phyloP scores from a whole-genome alignment of 2,329 filamentous ascomycete species.

The Pseudocercospora fuligena region DNA sequence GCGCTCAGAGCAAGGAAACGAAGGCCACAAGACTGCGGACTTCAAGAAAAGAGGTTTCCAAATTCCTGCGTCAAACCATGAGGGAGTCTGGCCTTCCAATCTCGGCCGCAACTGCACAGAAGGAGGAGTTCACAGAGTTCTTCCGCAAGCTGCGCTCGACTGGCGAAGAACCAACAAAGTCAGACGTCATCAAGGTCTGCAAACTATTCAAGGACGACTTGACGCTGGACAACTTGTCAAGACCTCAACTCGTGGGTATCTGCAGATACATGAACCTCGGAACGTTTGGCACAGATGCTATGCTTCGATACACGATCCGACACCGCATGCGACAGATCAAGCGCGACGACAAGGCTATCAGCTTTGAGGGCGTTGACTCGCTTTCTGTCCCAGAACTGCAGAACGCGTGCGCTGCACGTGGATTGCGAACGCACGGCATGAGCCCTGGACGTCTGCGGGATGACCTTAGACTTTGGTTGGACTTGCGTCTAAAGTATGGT shows the following conservation, averaged over 20 bases:
- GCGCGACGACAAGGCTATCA: constrained; percentile 92
- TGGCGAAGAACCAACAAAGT: constrained; percentile 82
- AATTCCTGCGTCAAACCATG: constrained; percentile 84
- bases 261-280: constrained; percentile 98
- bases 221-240: constrained; percentile 93
- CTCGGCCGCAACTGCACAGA: constrained; percentile 80
- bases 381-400: constrained; percentile 93
- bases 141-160: constrained; percentile 94
- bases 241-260: constrained; percentile 95
- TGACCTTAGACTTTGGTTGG: constrained; percentile 91
- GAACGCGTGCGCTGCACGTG: constrained; percentile 86
- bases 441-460: constrained; percentile 86
- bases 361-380: constrained; percentile 89
- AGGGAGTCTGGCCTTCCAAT: constrained; percentile 92
- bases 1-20: constrained; percentile 83
- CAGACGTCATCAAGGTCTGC: constrained; percentile 98
- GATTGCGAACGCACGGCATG: constrained; percentile 89
- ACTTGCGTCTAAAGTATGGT: constrained; percentile 87
- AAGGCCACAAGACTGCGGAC: constrained; percentile 82
- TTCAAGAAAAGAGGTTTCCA: constrained; percentile 91
- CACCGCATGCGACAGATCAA: constrained; percentile 99
- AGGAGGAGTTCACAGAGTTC: constrained; percentile 93
- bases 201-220: constrained; percentile 98
- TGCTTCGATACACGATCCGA: constrained; percentile 95
- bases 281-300: constrained; percentile 95